These are phyloP conservation scores for Elsinoe perseae DNA, from an alignment of 2,329 filamentous ascomycete species.

Conservation along the genomic window DNA sequence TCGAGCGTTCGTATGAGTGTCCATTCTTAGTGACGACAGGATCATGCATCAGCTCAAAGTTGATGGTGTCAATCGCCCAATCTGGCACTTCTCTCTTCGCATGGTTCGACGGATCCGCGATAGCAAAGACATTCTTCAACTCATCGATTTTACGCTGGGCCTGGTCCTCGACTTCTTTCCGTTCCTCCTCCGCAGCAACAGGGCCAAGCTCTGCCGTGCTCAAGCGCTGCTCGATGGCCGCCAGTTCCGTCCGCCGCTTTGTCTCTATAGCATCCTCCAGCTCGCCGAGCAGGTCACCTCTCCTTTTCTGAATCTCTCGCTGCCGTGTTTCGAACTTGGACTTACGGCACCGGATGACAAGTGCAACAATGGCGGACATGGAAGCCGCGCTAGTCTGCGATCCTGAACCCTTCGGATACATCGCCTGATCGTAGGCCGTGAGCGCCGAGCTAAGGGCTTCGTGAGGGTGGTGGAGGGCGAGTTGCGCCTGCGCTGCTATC, in stretches of 20 bases:
- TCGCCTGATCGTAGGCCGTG: slow-evolving; percentile 56
- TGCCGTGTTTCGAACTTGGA: slow-evolving; percentile 76
- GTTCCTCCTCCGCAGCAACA: slow-evolving; percentile 42
- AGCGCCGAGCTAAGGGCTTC: slow-evolving; percentile 64
- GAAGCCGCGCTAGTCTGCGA: slow-evolving; percentile 31
- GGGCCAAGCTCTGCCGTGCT: slow-evolving; percentile 33
- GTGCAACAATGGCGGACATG: slow-evolving; percentile 49
- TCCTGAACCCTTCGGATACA: slow-evolving; percentile 51
- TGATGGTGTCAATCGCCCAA: slow-evolving; percentile 69
- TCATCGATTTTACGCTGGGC: slow-evolving; percentile 38
- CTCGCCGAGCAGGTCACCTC: slow-evolving; percentile 53
- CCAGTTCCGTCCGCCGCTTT: slow-evolving; percentile 40
- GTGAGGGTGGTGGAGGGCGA: slow-evolving; percentile 63
- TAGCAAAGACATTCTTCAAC: slow-evolving; percentile 39
- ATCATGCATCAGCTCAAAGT: slow-evolving; percentile 60
- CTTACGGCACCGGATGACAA: slow-evolving; percentile 76
- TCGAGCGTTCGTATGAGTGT: slow-evolving; percentile 80
- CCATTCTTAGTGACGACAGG: slow-evolving; percentile 67
- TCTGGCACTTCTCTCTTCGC: slow-evolving; percentile 57
- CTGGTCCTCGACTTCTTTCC: slow-evolving; percentile 36
- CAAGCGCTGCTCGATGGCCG: slow-evolving; percentile 25
- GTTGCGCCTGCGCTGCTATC: slow-evolving; percentile 59
- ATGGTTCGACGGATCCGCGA: slow-evolving; percentile 40
- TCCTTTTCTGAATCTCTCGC: slow-evolving; percentile 48
- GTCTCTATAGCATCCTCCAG: slow-evolving; percentile 46